Conservation (phyloP, 2,329 filamentous ascomycete genomes). For the Sphaceloma murrayae region DNA sequence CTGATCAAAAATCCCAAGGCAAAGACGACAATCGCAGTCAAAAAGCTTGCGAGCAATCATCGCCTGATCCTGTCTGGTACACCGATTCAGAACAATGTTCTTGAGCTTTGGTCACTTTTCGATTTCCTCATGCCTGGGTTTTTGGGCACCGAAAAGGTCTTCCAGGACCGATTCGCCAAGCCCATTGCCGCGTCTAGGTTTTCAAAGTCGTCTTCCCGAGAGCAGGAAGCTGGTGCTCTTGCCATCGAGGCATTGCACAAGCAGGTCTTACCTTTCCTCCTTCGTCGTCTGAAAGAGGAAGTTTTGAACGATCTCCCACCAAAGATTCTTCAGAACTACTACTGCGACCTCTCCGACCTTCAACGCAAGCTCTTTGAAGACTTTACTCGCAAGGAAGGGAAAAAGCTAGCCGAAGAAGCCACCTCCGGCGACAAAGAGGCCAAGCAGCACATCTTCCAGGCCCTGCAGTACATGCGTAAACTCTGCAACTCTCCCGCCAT, state of each 20-base stretch:
- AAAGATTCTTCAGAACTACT: conserved; percentile 99
- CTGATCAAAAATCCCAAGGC: conserved; percentile 98
- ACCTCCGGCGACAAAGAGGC: conserved; percentile 79
- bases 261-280: conserved; percentile 90
- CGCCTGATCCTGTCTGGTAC: conserved; percentile 93
- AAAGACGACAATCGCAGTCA: conserved; percentile 89
- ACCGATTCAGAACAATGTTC: conserved; percentile 93
- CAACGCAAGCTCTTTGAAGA: conserved; percentile 95
- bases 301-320: conserved; percentile 91
- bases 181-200: conserved; percentile 90
- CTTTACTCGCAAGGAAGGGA: conserved; percentile 87
- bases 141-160: conserved; percentile 92
- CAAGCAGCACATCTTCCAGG: conserved; percentile 98
- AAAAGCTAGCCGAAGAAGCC: conserved; percentile 74
- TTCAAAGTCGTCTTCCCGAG: conserved; percentile 94
- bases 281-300: conserved; percentile 94
- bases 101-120: conserved; percentile 95
- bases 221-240: conserved; percentile 91
- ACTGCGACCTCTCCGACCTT: conserved; percentile 91
- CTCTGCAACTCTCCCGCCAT: conserved; percentile 95
- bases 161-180: conserved; percentile 88
- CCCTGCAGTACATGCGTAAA: conserved; percentile 98
- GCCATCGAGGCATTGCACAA: conserved; percentile 98
- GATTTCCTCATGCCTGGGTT: conserved; percentile 99
- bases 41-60: conserved; percentile 82